Conservation (phyloP, 2,329 filamentous ascomycete species). For the Chaetomium olivaceum region DNA sequence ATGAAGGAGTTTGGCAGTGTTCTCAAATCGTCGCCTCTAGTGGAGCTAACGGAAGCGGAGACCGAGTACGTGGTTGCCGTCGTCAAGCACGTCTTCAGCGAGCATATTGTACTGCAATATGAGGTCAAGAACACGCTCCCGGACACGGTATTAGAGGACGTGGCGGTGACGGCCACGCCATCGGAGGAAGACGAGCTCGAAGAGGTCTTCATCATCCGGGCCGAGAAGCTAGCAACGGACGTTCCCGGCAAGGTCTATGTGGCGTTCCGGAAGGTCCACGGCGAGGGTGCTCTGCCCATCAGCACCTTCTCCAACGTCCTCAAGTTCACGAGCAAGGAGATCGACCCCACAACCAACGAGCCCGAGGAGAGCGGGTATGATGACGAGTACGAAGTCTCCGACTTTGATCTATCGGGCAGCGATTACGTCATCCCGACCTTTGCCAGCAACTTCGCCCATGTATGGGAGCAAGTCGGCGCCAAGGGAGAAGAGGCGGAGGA, state of each 20-base stretch:
- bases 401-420: slow-evolving; percentile 85
- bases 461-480: slow-evolving; percentile 93
- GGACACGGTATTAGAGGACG: slow-evolving; percentile 86
- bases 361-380: slow-evolving; percentile 92
- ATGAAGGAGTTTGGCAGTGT: slow-evolving; percentile 85
- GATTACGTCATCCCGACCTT: slow-evolving; percentile 95
- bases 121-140: slow-evolving; percentile 97
- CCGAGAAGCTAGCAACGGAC: slow-evolving; percentile 77
- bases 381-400: slow-evolving; percentile 95
- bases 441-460: slow-evolving; percentile 89
- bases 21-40: slow-evolving; percentile 82
- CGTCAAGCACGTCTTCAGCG: slow-evolving; percentile 97
- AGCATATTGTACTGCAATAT: slow-evolving; percentile 93
- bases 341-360: slow-evolving; percentile 90
- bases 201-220: slow-evolving; percentile 92
- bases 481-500: slow-evolving; percentile 86
- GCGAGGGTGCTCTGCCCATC: slow-evolving; percentile 73
- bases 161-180: slow-evolving; percentile 78
- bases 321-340: slow-evolving; percentile 97
- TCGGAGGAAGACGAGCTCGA: slow-evolving; percentile 79
- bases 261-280: slow-evolving; percentile 81
- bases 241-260: slow-evolving; percentile 94
- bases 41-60: slow-evolving; percentile 94
- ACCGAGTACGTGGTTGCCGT: slow-evolving; percentile 95
- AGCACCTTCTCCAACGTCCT: slow-evolving; percentile 87